phyloP scores from a whole-genome alignment of 176 grass and related monocot genomes.

The Bonia amplexicaulis region DNA sequence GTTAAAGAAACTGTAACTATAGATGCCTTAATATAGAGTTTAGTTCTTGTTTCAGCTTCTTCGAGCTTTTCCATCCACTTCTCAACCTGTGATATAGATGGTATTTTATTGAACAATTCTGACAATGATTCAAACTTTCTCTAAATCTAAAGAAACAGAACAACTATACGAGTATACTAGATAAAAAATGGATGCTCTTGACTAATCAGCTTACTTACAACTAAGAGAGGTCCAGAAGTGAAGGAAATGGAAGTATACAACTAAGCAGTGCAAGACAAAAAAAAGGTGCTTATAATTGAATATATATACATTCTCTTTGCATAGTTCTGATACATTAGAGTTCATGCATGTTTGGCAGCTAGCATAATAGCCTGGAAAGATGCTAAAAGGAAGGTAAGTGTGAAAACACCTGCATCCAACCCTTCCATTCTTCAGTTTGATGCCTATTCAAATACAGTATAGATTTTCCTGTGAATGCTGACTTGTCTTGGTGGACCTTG shows the following conservation, averaged over 20 bases:
- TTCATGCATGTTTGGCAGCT: slow-evolving; percentile 8
- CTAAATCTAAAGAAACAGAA: slow-evolving; percentile 3
- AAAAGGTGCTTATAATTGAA: slow-evolving; percentile 14
- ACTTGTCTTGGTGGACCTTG: slow-evolving; percentile 93
- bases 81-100: slow-evolving; percentile 55
- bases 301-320: not conserved
- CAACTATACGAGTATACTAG: not conserved
- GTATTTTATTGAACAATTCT: slow-evolving; percentile 11
- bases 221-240: slow-evolving; percentile 2
- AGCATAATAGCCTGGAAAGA: slow-evolving; percentile 9
- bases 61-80: slow-evolving; percentile 98
- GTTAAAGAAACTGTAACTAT: slow-evolving; percentile 61
- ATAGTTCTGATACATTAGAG: not conserved
- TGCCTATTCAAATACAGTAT: slow-evolving; percentile 91
- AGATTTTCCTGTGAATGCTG: slow-evolving; percentile 73
- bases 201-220: slow-evolving; percentile 21
- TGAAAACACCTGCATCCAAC: slow-evolving; percentile 93
- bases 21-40: slow-evolving; percentile 73
- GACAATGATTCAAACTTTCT: not conserved
- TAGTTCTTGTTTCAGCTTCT: slow-evolving; percentile 74
- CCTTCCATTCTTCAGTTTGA: slow-evolving; percentile 99
- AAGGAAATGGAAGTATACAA: not conserved
- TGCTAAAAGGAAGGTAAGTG: slow-evolving; percentile 15
- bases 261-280: slow-evolving; percentile 1
- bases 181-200: slow-evolving; percentile 22